Evolutionary conservation across 441 rosid genomes (phyloP), one percentile per base, ranked within the genome.

Genomic region (Pelargonium myrrhifolium): DNA sequence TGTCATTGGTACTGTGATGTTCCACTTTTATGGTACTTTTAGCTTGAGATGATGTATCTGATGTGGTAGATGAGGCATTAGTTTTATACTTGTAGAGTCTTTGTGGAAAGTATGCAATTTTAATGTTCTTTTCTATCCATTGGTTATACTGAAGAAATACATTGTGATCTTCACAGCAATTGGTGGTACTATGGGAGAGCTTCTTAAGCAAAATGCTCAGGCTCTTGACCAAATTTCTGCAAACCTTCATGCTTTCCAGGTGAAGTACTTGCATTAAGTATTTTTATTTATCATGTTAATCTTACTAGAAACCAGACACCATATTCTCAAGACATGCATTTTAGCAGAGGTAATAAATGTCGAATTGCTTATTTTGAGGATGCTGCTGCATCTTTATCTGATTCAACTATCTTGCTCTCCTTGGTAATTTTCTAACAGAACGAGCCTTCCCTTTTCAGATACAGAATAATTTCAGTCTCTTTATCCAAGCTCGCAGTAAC

Each of bases 381-480:
- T 10, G 51, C 14, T 14, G 12, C 3, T 10, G 51, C 14, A 45
- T 45, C 51, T 45, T 55, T 55, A 3, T 55, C 61, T 55, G 61
- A 47, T 14, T 47, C n/a, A 47, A 47, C n/a, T 47, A 47, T 15
- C 53, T 4, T 15, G 15, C 14, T 12, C 6, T 2, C 61, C 31
- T 59, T 22, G 31, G 12, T 22, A 21, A 60, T 6, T 60, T 39
- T 26, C 37, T 22, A 60, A 60, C 64, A 60, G 1, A 60, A 60
- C 17, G 15, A 21, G 22, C 42, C 9, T 47, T 62, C 47, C 43
- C 69, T 45, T 75, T 72, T 63, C 82, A 89, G 96, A 9, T 80
- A 66, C 73, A 18, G 56, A 84, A 87, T 12, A 89, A 86, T 73
- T 20, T 78, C 20, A 24, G 4, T 42, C 84, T 89, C 62, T 78